Percentiles rank a stretch among this genome's conserved stretches.
Evolutionary conservation across 2,329 filamentous ascomycete genomes (phyloP).

Genomic region (Raffaelea deltoideospora): DNA sequence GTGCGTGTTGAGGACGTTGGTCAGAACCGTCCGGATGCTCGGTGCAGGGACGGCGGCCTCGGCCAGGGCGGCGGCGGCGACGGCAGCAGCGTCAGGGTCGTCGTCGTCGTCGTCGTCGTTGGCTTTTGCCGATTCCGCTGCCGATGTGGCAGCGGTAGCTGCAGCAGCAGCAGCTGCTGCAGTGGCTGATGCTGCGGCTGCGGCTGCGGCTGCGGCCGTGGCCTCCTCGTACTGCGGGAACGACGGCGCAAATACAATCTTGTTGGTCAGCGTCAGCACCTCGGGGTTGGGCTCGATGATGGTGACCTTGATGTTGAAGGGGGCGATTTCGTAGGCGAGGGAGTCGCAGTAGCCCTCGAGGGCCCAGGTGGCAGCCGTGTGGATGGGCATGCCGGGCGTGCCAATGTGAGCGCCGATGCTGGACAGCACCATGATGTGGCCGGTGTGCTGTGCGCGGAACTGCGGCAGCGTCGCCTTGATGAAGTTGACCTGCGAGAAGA

Average conservation of each 20-base stretch:
- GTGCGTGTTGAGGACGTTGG: constrained; percentile 62
- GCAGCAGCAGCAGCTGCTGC: background rate
- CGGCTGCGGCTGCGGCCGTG: background rate
- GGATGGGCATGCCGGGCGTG: constrained; percentile 79
- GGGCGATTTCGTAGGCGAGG: constrained; percentile 87
- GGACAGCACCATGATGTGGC: constrained; percentile 80
- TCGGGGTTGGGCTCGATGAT: constrained; percentile 94
- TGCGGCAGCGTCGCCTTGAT: constrained; percentile 77
- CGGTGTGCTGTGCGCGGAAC: constrained; percentile 65
- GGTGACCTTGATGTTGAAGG: constrained; percentile 92
- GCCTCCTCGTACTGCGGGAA: constrained; percentile 34
- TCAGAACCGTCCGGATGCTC: constrained; percentile 68
- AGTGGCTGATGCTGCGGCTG: background rate
- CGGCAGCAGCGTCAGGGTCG: background rate
- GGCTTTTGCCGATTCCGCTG: background rate
- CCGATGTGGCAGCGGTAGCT: background rate
- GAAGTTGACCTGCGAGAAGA: constrained; percentile 91
- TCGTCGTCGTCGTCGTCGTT: constrained; percentile 7
- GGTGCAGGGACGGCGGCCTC: constrained; percentile 57
- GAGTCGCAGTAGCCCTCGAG: constrained; percentile 93
- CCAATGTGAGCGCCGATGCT: constrained; percentile 87
- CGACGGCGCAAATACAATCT: constrained; percentile 68
- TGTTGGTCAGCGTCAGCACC: constrained; percentile 74
- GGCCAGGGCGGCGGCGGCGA: constrained; percentile 35
- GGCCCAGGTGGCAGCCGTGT: constrained; percentile 86